phyloP scores from a whole-genome alignment of 225 moss, liverwort and hornwort species.

The Climacium dendroides region DNA sequence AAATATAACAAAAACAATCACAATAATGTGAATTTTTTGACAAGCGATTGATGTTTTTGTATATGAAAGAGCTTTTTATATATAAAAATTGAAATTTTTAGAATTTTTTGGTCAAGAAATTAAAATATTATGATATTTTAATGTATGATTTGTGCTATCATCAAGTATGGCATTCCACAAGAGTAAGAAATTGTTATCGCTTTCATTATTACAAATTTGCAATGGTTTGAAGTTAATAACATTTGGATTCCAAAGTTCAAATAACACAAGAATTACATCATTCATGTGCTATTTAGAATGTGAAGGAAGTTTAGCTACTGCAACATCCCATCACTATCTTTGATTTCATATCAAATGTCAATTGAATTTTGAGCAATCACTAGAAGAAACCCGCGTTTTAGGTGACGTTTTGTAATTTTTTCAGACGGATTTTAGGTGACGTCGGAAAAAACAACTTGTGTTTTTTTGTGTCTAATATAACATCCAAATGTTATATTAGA shows the following conservation, averaged over 20 bases:
- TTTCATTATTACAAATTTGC: background rate
- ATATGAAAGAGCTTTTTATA: too few relatives aligned
- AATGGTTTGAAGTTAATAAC: background rate
- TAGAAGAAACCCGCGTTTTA: too few relatives aligned
- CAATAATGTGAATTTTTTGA: background rate
- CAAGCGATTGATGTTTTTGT: background rate
- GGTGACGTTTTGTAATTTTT: too few relatives aligned
- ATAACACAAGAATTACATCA: background rate
- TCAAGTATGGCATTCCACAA: background rate
- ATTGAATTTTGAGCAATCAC: too few relatives aligned
- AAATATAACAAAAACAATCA: background rate
- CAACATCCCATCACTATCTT: background rate
- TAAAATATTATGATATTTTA: background rate
- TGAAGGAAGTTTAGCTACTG: background rate
- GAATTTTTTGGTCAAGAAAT: background rate
- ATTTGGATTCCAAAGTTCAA: background rate
- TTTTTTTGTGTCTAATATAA: too few relatives aligned
- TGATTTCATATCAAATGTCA: background rate
- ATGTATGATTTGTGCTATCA: background rate
- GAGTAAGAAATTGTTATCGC: accelerated
- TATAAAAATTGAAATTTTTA: background rate
- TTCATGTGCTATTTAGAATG: background rate
- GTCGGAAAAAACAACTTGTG: too few relatives aligned
- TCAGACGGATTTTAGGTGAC: too few relatives aligned
- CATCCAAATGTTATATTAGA: too few relatives aligned